These are phyloP conservation scores for Lentinula sp. DNA, from an alignment of 768 basidiomycete genomes.

Conservation along the genomic window DNA sequence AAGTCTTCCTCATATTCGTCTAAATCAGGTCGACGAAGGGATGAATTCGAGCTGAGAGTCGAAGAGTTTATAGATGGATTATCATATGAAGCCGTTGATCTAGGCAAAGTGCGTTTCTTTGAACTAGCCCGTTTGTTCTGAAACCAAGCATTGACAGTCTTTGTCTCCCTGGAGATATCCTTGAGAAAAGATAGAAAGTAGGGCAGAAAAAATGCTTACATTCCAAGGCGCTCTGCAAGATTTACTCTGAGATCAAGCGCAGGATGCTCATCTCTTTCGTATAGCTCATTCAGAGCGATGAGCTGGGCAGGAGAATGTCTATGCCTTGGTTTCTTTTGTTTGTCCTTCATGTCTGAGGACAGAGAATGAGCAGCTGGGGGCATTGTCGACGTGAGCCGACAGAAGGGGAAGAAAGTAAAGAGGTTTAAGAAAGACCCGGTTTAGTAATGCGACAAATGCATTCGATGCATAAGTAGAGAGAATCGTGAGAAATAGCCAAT, in stretches of 20 bases:
- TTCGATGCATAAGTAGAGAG: neutral
- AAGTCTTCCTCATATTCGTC: slow-evolving; percentile 43
- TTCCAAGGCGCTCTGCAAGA: slow-evolving; percentile 68
- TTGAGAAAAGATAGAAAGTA: slow-evolving; percentile 8
- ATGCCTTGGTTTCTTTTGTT: slow-evolving; percentile 73
- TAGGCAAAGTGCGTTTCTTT: slow-evolving; percentile 60
- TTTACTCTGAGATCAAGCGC: slow-evolving; percentile 59
- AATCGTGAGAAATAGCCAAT: neutral
- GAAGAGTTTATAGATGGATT: slow-evolving; percentile 28
- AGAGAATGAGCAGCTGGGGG: slow-evolving; percentile 23
- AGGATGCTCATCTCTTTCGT: slow-evolving; percentile 72
- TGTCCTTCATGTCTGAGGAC: slow-evolving; percentile 27
- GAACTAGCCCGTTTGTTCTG: slow-evolving; percentile 82
- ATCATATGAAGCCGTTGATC: slow-evolving; percentile 21
- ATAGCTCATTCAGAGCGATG: slow-evolving; percentile 72
- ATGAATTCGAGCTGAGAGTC: slow-evolving; percentile 20
- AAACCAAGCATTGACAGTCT: slow-evolving; percentile 84
- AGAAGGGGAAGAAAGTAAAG: neutral
- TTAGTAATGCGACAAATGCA: neutral
- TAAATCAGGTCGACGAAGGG: slow-evolving; percentile 26
- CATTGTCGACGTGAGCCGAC: slow-evolving; percentile 9
- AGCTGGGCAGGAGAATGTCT: slow-evolving; percentile 70
- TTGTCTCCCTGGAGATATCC: slow-evolving; percentile 57
- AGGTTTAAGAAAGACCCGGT: slow-evolving; percentile 7
- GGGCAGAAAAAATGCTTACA: slow-evolving; percentile 41